Percentiles rank a stretch among this genome's conserved stretches.
Evolutionary conservation across 2,329 filamentous ascomycete genomes (phyloP).

Genomic region (Neopestalotiopsis sp.): DNA sequence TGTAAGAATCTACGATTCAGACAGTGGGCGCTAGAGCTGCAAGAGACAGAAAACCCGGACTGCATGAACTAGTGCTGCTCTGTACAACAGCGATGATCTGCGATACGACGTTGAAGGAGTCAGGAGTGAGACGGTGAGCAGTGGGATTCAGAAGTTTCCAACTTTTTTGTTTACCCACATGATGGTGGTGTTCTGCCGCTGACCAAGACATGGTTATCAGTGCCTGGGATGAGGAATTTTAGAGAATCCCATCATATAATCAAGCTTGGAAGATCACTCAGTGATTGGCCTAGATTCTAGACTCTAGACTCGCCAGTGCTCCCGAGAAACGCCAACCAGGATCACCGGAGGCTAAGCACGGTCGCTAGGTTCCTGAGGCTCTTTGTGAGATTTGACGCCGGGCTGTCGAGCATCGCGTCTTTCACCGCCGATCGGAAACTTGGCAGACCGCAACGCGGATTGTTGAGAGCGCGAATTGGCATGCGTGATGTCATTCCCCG

Average conservation of each 20-base stretch:
- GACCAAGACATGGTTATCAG: neutral
- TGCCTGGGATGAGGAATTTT: neutral
- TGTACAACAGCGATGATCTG: neutral
- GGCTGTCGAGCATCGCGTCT: slow-evolving; percentile 8
- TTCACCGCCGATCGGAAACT: slow-evolving; percentile 15
- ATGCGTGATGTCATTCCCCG: slow-evolving; percentile 12
- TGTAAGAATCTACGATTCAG: neutral
- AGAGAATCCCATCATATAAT: neutral
- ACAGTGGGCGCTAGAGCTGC: neutral
- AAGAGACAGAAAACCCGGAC: neutral
- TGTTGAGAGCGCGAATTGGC: slow-evolving; percentile 7
- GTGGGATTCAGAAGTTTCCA: neutral
- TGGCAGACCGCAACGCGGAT: neutral
- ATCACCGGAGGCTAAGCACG: neutral
- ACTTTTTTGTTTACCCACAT: neutral
- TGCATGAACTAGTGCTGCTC: neutral
- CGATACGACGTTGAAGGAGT: neutral
- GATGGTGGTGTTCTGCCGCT: neutral
- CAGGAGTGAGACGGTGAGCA: slow-evolving; percentile 1
- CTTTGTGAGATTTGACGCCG: slow-evolving; percentile 2
- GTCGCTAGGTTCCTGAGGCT: slow-evolving; percentile 13
- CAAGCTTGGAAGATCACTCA: neutral
- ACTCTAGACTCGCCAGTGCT: neutral
- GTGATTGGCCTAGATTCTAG: neutral
- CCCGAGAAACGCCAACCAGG: neutral